phyloP scores from a whole-genome alignment of 495 filamentous ascomycete genomes.

The Cairneyella variabilis region DNA sequence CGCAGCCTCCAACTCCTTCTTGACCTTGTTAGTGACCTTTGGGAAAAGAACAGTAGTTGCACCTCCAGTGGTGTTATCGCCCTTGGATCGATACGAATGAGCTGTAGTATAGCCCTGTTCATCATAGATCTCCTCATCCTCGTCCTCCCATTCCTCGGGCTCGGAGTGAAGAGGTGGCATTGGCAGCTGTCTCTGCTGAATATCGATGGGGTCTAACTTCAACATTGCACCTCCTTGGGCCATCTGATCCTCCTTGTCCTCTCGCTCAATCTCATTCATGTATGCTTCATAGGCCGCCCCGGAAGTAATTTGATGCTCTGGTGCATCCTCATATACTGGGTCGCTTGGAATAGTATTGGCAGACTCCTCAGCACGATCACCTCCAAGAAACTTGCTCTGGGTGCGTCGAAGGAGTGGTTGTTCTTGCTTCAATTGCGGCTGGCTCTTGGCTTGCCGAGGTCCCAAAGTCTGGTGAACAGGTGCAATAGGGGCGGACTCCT shows the following conservation, averaged over 20 bases:
- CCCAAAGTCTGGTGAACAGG: constrained; percentile 21
- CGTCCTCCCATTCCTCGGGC: constrained; percentile 71
- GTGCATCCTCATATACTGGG: constrained; percentile 28
- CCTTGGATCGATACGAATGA: constrained; percentile 66
- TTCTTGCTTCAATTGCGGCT: constrained; percentile 26
- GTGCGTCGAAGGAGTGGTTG: constrained; percentile 28
- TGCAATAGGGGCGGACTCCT: constrained; percentile 5
- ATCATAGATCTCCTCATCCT: constrained; percentile 74
- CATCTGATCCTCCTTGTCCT: constrained; percentile 15
- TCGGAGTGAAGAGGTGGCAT: constrained; percentile 41
- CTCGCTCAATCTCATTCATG: neutral
- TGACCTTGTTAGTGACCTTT: constrained; percentile 54
- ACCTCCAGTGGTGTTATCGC: constrained; percentile 72
- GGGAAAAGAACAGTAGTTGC: constrained; percentile 72
- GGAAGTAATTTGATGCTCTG: constrained; percentile 25
- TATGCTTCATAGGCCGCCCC: constrained; percentile 20
- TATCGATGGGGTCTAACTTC: constrained; percentile 10
- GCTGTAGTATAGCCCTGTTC: constrained; percentile 78
- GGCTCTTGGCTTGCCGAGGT: constrained; percentile 43
- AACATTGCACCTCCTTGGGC: constrained; percentile 12
- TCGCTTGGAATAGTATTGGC: constrained; percentile 9
- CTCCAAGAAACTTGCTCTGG: constrained; percentile 29
- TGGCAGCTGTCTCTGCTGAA: constrained; percentile 15
- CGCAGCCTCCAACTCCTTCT: constrained; percentile 66
- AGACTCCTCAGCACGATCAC: neutral